Evolutionary conservation across 257 asterid genomes (phyloP), one percentile per base, ranked within the genome.

Genomic region (Rubia yunnanensis): DNA sequence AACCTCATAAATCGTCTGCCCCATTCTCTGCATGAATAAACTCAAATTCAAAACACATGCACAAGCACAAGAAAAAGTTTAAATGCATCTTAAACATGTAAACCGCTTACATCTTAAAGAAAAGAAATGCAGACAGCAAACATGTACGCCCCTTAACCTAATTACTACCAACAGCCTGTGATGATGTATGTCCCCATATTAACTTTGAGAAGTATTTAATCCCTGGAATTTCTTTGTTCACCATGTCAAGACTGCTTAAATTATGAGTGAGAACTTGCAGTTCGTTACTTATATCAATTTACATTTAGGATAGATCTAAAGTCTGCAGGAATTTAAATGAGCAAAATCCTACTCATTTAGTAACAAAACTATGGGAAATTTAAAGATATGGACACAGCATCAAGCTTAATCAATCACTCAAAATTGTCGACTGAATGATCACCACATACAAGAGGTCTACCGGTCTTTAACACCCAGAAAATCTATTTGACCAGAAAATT

Each of bases 1-100:
- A 88, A 72, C 81, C 86, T 84, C 95, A 90, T 86, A 78, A 94
- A 94, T 76, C 94, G 96, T 69, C 88, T 81, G 62, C 99, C 99
- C 99, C 99, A 94, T 67, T 90, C 98, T 80, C 99, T 94, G 91
- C 82, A 83, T 70, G 60, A 35, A 67, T 63, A 65, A 55, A 70
- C 79, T 72, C 30, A 69, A 73, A 48, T 8, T 71, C 64, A 76
- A 73, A n/a, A 63, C 44, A 50, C 62, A 35, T 34, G 39, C 30
- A 23, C 34, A 49, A 7, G 39, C 30, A 23, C 34, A 49, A 7
- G 7, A 61, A 26, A 49, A 35, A 9, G 38, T 48, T 1, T 30
- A 64, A 50, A 39, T 4, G 18, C 65, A 30, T 11, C 11, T 41
- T 52, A 31, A 52, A 53, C 39, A 24, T 34, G 30, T 48, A 18